Percentiles rank a stretch among this genome's conserved stretches.
phyloP scores from a whole-genome alignment of 2,329 filamentous ascomycete genomes.

The Botrytis tulipae region DNA sequence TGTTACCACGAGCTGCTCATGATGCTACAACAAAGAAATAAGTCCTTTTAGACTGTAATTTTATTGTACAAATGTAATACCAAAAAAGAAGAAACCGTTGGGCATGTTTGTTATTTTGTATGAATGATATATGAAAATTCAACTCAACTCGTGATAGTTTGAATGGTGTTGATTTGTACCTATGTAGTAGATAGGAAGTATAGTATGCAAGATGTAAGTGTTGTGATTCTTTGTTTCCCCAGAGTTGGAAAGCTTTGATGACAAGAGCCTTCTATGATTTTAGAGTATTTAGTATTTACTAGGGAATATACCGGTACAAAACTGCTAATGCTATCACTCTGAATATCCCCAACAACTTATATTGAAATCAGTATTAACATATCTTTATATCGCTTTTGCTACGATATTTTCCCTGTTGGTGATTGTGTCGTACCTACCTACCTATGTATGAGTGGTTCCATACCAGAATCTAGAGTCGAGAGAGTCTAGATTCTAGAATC shows the following conservation, averaged over 20 bases:
- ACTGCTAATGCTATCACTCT: not conserved
- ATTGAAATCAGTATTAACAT: too few relatives aligned
- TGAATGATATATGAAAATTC: not conserved
- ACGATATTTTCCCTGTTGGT: not conserved
- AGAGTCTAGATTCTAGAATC: not conserved
- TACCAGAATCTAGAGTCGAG: not conserved
- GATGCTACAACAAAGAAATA: conserved; percentile 40
- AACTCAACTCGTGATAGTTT: not conserved
- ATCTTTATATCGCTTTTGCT: not conserved
- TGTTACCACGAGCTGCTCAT: conserved; percentile 51
- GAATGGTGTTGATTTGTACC: not conserved
- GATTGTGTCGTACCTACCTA: not conserved
- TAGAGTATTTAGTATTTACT: not conserved
- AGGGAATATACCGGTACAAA: not conserved
- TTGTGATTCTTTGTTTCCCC: not conserved
- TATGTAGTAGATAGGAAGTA: not conserved
- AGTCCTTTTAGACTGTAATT: conserved; percentile 17
- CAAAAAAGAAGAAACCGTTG: conserved; percentile 17
- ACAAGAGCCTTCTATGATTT: not conserved
- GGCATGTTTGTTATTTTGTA: not conserved
- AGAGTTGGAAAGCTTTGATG: not conserved
- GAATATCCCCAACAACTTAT: not conserved
- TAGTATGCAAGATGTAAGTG: not conserved
- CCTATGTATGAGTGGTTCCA: not conserved
- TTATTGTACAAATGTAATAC: conserved; percentile 33